Evolutionary conservation across 2,329 filamentous ascomycete genomes (phyloP), one percentile per base, ranked within the genome.

Genomic region (Hymenoscyphus repandus): DNA sequence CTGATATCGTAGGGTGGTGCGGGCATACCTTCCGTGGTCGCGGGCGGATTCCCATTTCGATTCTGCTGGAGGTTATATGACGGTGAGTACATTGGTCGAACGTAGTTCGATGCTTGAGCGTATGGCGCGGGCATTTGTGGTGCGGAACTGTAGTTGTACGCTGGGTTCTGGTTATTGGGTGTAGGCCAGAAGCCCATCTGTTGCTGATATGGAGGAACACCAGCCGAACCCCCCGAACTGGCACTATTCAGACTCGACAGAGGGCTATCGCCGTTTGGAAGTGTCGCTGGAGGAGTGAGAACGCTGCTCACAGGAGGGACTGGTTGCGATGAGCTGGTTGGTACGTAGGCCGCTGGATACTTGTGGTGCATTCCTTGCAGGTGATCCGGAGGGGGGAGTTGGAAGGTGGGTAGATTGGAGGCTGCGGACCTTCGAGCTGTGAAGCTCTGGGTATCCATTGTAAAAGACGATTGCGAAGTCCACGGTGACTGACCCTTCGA

Each of bases 361-460:
- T 69, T 67, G 66, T 69, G 67, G 66, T 69, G 61, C 68, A 69
- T 69, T 70, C 66, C 67, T 63, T 68, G 69, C 63, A 78, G 56
- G 72, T 59, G 60, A 45, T 79, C 76, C 59, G 82, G 82, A 48
- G 84, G 81, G 57, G 82, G 80, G 45, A 89, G 78, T 64, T 86
- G 82, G 65, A 88, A 88, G 59, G 71, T 78, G 51, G 85, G 85
- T 55, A 90, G 76, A 61, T 79, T 78, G 51, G 79, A 80, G 55
- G 85, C 82, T 64, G 85, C 85, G 64, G 83, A 80, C 68, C 86
- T 80, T 63, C 86, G 80, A 68, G 83, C 77, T 60, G 83, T 80
- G 66, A 90, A 83, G 72, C 85, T 86, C 65, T 78, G 75, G 61
- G 75, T 73, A 68, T 76, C 76, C 72, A 84, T 77, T 67, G 73